Evolutionary conservation across 23 red algal genomes (phyloP), one percentile per base, ranked within the genome.

Genomic region (Cyanidioschyzon merolae): DNA sequence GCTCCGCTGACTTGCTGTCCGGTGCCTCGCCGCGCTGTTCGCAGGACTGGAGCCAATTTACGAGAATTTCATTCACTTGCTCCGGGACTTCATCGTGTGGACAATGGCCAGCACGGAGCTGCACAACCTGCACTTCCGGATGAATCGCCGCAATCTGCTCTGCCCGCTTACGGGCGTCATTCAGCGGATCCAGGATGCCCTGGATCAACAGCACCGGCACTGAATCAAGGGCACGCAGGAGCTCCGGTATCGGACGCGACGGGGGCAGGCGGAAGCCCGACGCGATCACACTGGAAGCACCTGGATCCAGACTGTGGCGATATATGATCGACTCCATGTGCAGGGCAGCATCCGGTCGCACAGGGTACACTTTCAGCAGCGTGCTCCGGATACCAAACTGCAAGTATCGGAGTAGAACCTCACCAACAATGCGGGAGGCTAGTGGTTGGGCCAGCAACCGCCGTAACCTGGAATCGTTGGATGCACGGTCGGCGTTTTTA

Each of bases 141-240:
- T 78, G 84, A 54, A 75, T 39, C 40, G 38, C 21, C 1, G 57
- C 45, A 3, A 95, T 77, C 1, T 38, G 78, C 15, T 80, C 74
- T 21, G 79, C 85, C 16, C 90, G 80, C 39, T 35, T 77, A 31
- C 39, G 40, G 0, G 79, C 90, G 24, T 88, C 76, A 39, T 80
- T 80, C 79, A 95, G 74, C 1, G 90, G 90, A 75, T 95, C 90
- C 51, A 82, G 57, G 34, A 63, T 74, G 31, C 90, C 90, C 58
- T 84, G 76, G 34, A 95, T 76, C 38, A 95, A 77, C 2, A 95
- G 80, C 39, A 95, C 57, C 0, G 84, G 84, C n/a, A 84, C 84
- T 17, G 79, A 67, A 31, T 88, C 77, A 3, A 71, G 63, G 18
- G 83, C 78, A 21, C 74, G 15, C 3, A 95, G 51, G 12, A 95